These are phyloP conservation scores for Hevea brasiliensis DNA, from an alignment of 345 rosid species.

Conservation along the genomic window DNA sequence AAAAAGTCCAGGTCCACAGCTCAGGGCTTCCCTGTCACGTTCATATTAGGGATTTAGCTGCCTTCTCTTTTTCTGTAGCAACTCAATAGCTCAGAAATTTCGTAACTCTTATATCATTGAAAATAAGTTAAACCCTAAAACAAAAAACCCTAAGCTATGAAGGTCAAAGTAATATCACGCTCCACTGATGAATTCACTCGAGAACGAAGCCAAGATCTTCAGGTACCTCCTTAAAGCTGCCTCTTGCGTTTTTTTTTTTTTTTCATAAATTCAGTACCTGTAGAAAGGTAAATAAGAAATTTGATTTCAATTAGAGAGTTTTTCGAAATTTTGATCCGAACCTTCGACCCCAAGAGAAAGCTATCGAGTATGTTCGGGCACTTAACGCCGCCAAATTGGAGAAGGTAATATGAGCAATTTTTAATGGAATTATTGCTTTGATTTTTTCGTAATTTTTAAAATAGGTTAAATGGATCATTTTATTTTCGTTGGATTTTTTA, in stretches of 20 bases:
- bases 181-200: conserved; percentile 89
- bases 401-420: conserved; percentile 44
- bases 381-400: conserved; percentile 91
- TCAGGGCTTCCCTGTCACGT: too few species aligned
- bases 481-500: background rate
- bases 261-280: background rate
- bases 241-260: background rate
- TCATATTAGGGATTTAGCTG: too few species aligned
- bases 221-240: conserved; percentile 38
- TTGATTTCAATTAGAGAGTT: conserved; percentile 53
- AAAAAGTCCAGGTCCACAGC: too few species aligned
- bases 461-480: background rate
- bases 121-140: background rate
- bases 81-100: too few species aligned
- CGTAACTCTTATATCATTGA: background rate
- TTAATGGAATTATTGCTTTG: background rate
- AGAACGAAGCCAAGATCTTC: conserved; percentile 94
- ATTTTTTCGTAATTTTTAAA: background rate
- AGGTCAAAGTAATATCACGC: conserved; percentile 80
- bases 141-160: conserved; percentile 37
- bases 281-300: too few species aligned
- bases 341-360: conserved; percentile 82
- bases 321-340: conserved; percentile 83
- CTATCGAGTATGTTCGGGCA: conserved; percentile 82
- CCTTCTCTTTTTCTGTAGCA: too few species aligned